Base-by-base conservation (phyloP, 2,329 filamentous ascomycete species). In the Didymella pinodella region DNA sequence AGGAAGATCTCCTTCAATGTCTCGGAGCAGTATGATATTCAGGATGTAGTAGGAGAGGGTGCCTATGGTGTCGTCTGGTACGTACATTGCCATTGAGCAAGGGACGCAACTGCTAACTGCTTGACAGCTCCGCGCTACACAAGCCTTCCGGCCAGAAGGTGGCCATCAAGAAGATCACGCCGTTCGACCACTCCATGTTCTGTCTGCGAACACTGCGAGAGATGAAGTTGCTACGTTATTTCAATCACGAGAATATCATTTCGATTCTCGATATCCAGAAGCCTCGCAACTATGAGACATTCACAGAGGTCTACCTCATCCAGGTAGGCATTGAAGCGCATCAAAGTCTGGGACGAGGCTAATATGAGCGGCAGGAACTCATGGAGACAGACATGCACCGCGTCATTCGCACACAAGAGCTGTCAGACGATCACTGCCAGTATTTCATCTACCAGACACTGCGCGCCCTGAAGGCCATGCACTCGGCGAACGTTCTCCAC, bases 331-430 rank as follows among this genome's bases (percentile, higher is more conserved):
- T 1, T 16, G 2, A 36, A 31, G 22, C 8, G 28, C 16, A 0
- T 20, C 2, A 7, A 2, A 32, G 14, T 34, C 2, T 11, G 31
- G 6, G 18, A 11, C 26, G 1, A 41, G 40, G 29, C 63, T 74
- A 54, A 74, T 47, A 36, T 11, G 36, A 31, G 25, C n/a, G 20
- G 2, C 63, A 96, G 92, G 93, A 97, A 80, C 87, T 99, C 72
- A 99, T 99, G 95, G 95, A 99, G 83, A 99, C 95, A 47, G 95
- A 99, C 75, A 99, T 99, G 95, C 95, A 99, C 80, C 88, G 95
- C 68, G 95, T 99, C 67, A 99, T 99, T 75, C 92, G 95, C 70
- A 99, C 95, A 38, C 95, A 99, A 81, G 95, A 99, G 75, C 87
- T 99, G 45, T 98, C 95, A 36, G 95, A 99, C 79, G 95, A 99